Base-by-base conservation (phyloP, 2,329 filamentous ascomycete genomes). In the Aspergillus carbonarius region DNA sequence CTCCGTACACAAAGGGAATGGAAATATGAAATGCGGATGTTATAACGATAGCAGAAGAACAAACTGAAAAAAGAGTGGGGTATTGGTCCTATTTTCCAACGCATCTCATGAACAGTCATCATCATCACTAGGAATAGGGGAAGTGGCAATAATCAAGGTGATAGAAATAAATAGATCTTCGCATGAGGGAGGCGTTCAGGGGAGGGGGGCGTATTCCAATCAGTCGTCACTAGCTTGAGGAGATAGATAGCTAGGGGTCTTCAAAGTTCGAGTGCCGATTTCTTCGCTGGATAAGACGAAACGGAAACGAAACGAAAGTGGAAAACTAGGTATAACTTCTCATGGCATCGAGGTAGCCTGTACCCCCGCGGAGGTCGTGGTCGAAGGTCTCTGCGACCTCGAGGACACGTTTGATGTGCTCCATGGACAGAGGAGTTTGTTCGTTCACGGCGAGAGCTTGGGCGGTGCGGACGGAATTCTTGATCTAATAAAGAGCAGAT, bases 361-460 rank as follows among this genome's bases (percentile, higher is more conserved):
- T 82, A 0, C 91, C 91, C 5, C 92, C 92, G 72, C 89, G 91
- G 52, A 96, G 79, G 71, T 96, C 92, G 30, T 87, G 83, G 63
- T 93, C 90, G 73, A 96, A 96, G 35, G 86, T 89, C 73, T 91
- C 87, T 23, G 89, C 88, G 2, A 96, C 91, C 44, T 92, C 89
- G n/a, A 96, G 82, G 12, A 96, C 91, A 61, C 91, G 85, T 65
- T 84, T 85, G 71, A 96, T 89, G 69, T 96, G 91, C 51, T 82
- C 82, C 88, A 96, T 92, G 55, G 85, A 84, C 32, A 96, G 82
- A 3, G 84, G 79, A 59, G 88, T 84, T 25, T 84, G 81, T 72
- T 92, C 90, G 63, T 91, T 89, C 46, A 93, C 83, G 1, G 92
- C 91, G 15, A 96, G 81, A 0, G 90, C 89, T 74, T 96, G 91